Conservation (phyloP, 371 early-diverging fungal genomes). For the Nematocida sp. region DNA sequence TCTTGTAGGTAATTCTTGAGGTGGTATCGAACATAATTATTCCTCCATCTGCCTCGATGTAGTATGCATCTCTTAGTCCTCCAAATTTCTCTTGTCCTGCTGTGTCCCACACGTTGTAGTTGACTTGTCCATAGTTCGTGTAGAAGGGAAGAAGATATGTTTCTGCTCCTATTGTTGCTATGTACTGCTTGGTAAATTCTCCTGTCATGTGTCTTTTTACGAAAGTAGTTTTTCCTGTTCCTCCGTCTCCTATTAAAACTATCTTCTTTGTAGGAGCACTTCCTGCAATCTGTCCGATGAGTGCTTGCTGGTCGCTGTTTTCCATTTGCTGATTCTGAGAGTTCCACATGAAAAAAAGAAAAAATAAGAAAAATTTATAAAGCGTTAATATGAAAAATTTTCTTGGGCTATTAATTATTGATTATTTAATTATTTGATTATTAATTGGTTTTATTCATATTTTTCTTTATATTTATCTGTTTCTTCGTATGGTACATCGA, state of each 20-base stretch:
- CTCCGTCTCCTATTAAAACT: slow-evolving; percentile 91
- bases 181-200: slow-evolving; percentile 97
- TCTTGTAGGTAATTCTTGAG: slow-evolving; percentile 97
- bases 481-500: not conserved
- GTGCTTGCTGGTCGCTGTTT: not conserved
- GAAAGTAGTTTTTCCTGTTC: slow-evolving; percentile 99
- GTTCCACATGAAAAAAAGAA: slow-evolving; percentile 27
- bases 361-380: slow-evolving; percentile 9
- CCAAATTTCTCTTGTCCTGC: slow-evolving; percentile 99
- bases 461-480: not conserved
- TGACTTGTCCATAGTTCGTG: slow-evolving; percentile 86
- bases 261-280: slow-evolving; percentile 57
- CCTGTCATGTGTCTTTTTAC: slow-evolving; percentile 98
- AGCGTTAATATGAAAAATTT: not conserved
- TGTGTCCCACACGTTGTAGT: slow-evolving; percentile 86
- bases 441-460: not conserved
- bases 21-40: slow-evolving; percentile 99
- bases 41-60: slow-evolving; percentile 96
- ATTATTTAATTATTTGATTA: no score
- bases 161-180: slow-evolving; percentile 98
- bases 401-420: no score
- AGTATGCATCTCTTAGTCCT: slow-evolving; percentile 99
- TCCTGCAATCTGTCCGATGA: not conserved
- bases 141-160: slow-evolving; percentile 90
- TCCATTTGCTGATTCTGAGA: slow-evolving; percentile 3